Evolutionary conservation across 2,329 filamentous ascomycete species (phyloP).

Genomic region (Penicillium psychrosexuale): DNA sequence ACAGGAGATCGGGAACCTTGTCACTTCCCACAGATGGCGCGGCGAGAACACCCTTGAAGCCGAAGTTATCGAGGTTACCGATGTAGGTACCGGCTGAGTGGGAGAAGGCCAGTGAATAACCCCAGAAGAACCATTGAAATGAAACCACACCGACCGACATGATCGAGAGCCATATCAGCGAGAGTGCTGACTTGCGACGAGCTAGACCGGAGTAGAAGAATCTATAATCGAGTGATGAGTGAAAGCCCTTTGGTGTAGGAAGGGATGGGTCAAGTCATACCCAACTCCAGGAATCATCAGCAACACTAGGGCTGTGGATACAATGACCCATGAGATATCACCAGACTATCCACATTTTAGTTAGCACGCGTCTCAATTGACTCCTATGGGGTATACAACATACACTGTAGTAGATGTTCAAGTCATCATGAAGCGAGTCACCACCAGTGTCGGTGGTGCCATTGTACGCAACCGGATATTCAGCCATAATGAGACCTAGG

Average conservation of each 20-base stretch:
- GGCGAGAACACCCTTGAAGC: slow-evolving; percentile 71
- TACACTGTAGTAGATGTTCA: slow-evolving; percentile 78
- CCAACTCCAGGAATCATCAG: slow-evolving; percentile 91
- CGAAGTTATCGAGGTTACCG: slow-evolving; percentile 75
- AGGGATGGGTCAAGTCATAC: slow-evolving; percentile 36
- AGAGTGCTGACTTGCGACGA: slow-evolving; percentile 81
- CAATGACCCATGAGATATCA: slow-evolving; percentile 78
- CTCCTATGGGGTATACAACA: neutral
- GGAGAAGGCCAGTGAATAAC: slow-evolving; percentile 79
- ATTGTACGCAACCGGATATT: slow-evolving; percentile 57
- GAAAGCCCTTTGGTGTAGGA: neutral
- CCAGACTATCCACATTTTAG: slow-evolving; percentile 57
- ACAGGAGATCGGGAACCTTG: slow-evolving; percentile 77
- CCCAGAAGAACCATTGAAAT: slow-evolving; percentile 97
- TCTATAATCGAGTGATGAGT: slow-evolving; percentile 39
- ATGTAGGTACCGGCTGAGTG: slow-evolving; percentile 73
- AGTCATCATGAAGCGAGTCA: slow-evolving; percentile 63
- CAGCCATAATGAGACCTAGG: slow-evolving; percentile 31
- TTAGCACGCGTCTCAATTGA: neutral
- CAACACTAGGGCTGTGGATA: slow-evolving; percentile 73
- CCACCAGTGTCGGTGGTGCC: slow-evolving; percentile 62
- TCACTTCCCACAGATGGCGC: slow-evolving; percentile 69
- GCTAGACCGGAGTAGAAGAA: slow-evolving; percentile 94
- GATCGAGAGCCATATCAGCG: slow-evolving; percentile 80
- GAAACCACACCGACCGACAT: slow-evolving; percentile 74